Evolutionary conservation across 78 protist species (phyloP).

Genomic region (Diacronema lutheri): DNA sequence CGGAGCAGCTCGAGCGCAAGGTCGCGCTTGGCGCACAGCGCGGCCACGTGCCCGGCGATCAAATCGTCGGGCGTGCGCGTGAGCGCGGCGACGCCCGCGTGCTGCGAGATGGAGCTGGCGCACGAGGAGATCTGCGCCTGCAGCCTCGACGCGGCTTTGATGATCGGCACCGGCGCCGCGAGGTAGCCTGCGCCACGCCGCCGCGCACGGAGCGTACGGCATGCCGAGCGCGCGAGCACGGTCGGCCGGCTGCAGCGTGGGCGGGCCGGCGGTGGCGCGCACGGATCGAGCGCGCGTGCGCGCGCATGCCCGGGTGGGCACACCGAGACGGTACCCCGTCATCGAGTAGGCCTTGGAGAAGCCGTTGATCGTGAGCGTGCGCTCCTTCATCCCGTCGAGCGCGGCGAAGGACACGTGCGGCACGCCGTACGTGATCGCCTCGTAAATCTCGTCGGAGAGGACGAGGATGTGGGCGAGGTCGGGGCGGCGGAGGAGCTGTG

Average conservation of each 20-base stretch:
- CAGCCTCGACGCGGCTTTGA: background rate
- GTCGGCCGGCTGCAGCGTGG: no score
- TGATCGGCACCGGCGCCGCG: background rate
- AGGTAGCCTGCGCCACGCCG: background rate
- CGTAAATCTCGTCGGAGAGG: conserved; percentile 26
- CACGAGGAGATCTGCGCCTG: conserved; percentile 13
- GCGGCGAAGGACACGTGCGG: background rate
- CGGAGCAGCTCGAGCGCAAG: background rate
- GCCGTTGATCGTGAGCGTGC: conserved; percentile 22
- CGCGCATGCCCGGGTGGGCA: no score
- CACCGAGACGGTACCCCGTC: conserved; percentile 16
- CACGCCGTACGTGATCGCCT: background rate
- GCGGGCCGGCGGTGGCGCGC: no score
- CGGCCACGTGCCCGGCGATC: background rate
- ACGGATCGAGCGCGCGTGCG: background rate
- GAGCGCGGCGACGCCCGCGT: conserved; percentile 21
- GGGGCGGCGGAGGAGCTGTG: background rate
- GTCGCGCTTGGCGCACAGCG: background rate
- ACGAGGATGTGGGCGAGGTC: background rate
- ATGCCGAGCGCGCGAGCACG: no score
- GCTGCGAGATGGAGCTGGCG: conserved; percentile 13
- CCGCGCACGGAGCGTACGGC: no score
- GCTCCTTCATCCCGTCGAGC: conserved; percentile 8
- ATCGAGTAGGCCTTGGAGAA: conserved; percentile 17
- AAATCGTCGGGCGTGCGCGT: no score